Evolutionary conservation across 2,329 filamentous ascomycete species (phyloP), one percentile per base, ranked within the genome.

Genomic region (Beauveria sp.): DNA sequence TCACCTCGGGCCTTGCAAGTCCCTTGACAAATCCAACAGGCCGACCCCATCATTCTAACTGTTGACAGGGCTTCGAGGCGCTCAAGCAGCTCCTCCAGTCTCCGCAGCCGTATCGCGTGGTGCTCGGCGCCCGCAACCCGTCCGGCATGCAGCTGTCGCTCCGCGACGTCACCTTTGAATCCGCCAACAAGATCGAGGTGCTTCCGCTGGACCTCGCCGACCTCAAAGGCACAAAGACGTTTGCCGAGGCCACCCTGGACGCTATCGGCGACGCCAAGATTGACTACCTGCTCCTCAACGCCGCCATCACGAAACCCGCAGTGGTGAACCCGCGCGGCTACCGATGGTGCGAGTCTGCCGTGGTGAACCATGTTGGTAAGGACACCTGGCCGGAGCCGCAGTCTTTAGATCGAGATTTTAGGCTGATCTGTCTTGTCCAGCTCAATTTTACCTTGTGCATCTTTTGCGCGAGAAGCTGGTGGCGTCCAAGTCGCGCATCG

Each of bases 391-490:
- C 30, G 12, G 12, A 38, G 12, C 14, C 34, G 34, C 30, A 34
- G 30, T 9, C 40, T 24, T 22, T 45, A 1, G 14, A 5, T 12
- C 22, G n/a, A 14, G 16, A 50, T 60, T 40, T 2, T 10, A 2
- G 5, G 26, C 18, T 30, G n/a, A 56, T 20, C 34, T 5, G 12
- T 9, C 5, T 26, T 26, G 2, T 10, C 6, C 24, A 83, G 80
- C 81, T 5, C 81, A 83, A 61, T 80, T 83, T 66, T 83, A 83
- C 61, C 73, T 84, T 1, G 69, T 75, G 0, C 80, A 83, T 64
- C 70, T 82, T 3, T 67, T 84, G 30, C 73, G 74, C 3, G 75
- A 80, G 22, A 82, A 80, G 66, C 65, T 83, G 18, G 74, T 77
- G 4, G 70, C 72, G 4, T 81, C 78, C 34, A 73, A 72, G 55